phyloP scores from a whole-genome alignment of 176 grass and related monocot genomes.

The Neostapfia colusana region DNA sequence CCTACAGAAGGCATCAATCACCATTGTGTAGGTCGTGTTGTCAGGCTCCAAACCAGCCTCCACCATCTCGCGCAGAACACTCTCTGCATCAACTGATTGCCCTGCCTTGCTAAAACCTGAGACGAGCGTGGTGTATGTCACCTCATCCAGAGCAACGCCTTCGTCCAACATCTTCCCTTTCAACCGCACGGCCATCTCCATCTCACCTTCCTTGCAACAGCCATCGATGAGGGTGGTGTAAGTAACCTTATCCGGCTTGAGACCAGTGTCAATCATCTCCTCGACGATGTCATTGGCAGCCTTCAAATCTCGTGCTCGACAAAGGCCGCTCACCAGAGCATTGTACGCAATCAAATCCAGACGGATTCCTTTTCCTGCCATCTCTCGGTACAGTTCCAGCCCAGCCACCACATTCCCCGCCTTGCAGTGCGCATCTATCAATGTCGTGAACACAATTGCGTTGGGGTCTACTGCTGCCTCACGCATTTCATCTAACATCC shows the following conservation, averaged over 20 bases:
- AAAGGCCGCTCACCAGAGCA: conserved; percentile 55
- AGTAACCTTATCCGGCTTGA: conserved; percentile 62
- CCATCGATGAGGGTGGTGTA: conserved; percentile 74
- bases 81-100: conserved; percentile 47
- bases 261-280: conserved; percentile 46
- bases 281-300: conserved; percentile 48
- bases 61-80: conserved; percentile 59
- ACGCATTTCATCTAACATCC: conserved; percentile 57
- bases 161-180: conserved; percentile 49
- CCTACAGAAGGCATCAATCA: conserved; percentile 82
- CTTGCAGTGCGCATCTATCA: conserved; percentile 66
- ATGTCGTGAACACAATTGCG: conserved; percentile 55
- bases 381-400: conserved; percentile 51
- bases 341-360: conserved; percentile 58
- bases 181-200: conserved; percentile 54
- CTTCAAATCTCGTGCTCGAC: conserved; percentile 52
- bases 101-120: conserved; percentile 59
- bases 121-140: conserved; percentile 71
- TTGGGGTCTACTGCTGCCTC: conserved; percentile 45
- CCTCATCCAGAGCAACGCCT: conserved; percentile 64
- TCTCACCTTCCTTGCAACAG: conserved; percentile 65
- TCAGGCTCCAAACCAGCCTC: conserved; percentile 53
- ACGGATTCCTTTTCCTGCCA: conserved; percentile 36
- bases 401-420: conserved; percentile 31
- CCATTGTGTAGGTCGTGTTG: conserved; percentile 74